Conservation (phyloP, 495 filamentous ascomycete species). For the Apiosordaria backusii region DNA sequence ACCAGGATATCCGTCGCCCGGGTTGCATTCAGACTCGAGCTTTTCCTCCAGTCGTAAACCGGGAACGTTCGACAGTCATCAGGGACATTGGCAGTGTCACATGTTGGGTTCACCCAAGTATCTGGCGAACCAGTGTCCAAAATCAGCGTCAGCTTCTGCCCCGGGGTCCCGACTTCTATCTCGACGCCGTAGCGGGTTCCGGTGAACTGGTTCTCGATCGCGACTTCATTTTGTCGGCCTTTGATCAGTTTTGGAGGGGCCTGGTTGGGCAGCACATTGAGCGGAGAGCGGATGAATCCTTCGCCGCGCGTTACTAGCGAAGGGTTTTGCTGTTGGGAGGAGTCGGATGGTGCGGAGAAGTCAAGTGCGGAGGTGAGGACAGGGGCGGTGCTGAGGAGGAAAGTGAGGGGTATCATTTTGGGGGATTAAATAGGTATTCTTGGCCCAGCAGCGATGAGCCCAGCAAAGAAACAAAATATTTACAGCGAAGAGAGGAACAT, state of each 20-base stretch:
- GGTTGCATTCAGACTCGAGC: slow-evolving; percentile 29
- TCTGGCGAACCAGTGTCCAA: slow-evolving; percentile 45
- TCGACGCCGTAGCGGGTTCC: slow-evolving; percentile 22
- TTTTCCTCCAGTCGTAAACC: slow-evolving; percentile 33
- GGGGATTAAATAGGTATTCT: not conserved
- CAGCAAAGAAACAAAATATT: not conserved
- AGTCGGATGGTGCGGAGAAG: not conserved
- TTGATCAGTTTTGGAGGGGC: slow-evolving; percentile 1
- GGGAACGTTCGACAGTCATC: slow-evolving; percentile 29
- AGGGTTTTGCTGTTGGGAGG: not conserved
- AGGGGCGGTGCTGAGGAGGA: slow-evolving; percentile 6
- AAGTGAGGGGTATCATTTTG: slow-evolving; percentile 15
- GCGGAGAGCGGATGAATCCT: slow-evolving; percentile 21
- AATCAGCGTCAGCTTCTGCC: slow-evolving; percentile 34
- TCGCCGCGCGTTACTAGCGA: slow-evolving; percentile 10
- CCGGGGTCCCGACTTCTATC: slow-evolving; percentile 19
- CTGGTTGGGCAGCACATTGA: slow-evolving; percentile 7
- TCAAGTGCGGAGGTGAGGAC: slow-evolving; percentile 5
- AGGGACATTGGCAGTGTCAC: slow-evolving; percentile 25
- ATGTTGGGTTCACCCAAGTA: slow-evolving; percentile 44
- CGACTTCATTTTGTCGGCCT: slow-evolving; percentile 18
- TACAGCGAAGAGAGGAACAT: not conserved
- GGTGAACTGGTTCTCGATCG: slow-evolving; percentile 9
- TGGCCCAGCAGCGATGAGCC: not conserved
- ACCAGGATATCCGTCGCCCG: slow-evolving; percentile 25